Evolutionary conservation across 495 filamentous ascomycete species (phyloP).

Genomic region (Aspergillus homomorphus): DNA sequence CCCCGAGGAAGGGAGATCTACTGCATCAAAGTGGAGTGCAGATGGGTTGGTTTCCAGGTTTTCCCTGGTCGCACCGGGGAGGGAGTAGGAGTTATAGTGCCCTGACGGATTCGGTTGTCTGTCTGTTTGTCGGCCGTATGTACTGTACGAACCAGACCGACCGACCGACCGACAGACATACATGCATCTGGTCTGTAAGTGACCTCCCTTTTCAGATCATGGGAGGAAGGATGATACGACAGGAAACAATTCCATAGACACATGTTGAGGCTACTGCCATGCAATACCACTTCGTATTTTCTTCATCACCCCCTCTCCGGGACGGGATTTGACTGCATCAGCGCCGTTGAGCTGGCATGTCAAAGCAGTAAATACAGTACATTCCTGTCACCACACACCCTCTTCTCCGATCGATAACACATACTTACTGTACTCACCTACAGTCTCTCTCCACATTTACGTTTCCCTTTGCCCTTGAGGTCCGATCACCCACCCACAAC

Average conservation of each 20-base stretch:
- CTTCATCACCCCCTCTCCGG: too few species aligned
- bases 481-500: background rate
- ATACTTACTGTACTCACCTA: background rate
- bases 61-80: background rate
- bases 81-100: background rate
- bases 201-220: background rate
- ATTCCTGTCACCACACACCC: background rate
- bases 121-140: background rate
- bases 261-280: background rate
- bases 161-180: background rate
- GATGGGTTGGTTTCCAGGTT: constrained; percentile 15
- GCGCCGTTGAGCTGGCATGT: constrained; percentile 4
- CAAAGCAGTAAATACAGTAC: background rate
- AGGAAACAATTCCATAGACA: background rate
- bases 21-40: constrained; percentile 16
- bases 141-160: background rate
- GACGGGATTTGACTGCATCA: background rate
- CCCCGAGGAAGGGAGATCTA: constrained; percentile 12
- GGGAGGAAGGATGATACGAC: too few species aligned
- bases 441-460: background rate
- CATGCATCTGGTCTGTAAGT: too few species aligned
- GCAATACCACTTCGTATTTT: constrained; percentile 12
- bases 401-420: background rate
- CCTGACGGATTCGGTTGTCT: background rate
- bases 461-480: background rate